These are phyloP conservation scores for Suillus plorans DNA, from an alignment of 768 basidiomycete species.

Conservation along the genomic window DNA sequence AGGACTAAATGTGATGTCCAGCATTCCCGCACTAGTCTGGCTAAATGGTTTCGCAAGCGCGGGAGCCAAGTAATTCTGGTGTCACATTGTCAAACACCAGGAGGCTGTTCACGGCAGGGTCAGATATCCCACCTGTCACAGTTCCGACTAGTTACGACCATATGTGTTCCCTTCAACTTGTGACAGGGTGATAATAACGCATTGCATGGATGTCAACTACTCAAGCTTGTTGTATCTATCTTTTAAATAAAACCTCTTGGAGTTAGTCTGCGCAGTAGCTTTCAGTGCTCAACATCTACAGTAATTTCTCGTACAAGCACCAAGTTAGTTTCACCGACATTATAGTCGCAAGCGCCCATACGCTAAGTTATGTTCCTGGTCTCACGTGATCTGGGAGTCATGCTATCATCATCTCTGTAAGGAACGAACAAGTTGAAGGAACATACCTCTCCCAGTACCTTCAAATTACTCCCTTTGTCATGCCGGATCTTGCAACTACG, in stretches of 20 bases:
- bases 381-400: conserved; percentile 1
- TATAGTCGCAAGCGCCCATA: neutral
- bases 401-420: neutral
- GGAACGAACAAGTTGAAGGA: neutral
- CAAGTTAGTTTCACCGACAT: no score
- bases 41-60: conserved; percentile 2
- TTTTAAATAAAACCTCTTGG: neutral
- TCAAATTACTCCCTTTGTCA: conserved; percentile 2
- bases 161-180: neutral
- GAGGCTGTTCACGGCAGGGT: neutral
- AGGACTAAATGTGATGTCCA: conserved; percentile 13
- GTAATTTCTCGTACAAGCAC: no score
- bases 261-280: no score
- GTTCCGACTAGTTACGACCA: neutral
- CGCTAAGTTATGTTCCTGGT: neutral
- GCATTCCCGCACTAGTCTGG: conserved; percentile 6
- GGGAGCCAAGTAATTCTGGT: neutral
- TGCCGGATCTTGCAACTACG: neutral
- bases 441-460: neutral
- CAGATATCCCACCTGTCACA: neutral
- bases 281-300: no score
- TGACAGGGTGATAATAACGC: conserved; percentile 1
- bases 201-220: neutral
- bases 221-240: no score
- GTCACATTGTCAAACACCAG: conserved; percentile 1